These are phyloP conservation scores for Uromyces viciae-fabae DNA, from an alignment of 1,284 basidiomycete species.

Conservation along the genomic window DNA sequence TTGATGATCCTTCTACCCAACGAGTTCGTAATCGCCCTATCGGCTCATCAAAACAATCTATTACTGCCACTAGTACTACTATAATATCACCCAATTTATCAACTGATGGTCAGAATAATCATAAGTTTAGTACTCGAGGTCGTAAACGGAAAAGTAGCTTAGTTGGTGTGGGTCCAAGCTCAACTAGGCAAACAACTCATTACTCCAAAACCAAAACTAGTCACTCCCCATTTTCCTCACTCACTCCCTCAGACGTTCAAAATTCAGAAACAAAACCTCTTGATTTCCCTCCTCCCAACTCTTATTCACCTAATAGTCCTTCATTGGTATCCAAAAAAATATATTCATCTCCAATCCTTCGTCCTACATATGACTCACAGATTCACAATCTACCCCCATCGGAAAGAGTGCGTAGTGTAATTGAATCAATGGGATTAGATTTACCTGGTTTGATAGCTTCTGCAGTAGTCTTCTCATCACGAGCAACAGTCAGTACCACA, in stretches of 20 bases:
- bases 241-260: neutral
- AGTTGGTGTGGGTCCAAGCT: neutral
- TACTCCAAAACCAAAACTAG: neutral
- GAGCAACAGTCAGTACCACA: conserved; percentile 41
- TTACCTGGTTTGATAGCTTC: conserved; percentile 39
- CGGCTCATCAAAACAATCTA: neutral
- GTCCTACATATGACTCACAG: neutral
- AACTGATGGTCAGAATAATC: neutral
- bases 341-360: conserved; percentile 13
- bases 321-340: conserved; percentile 1
- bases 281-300: neutral
- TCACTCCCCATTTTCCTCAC: conserved; percentile 3
- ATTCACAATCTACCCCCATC: conserved; percentile 16
- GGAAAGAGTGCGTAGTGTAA: conserved; percentile 16
- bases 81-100: neutral
- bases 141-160: conserved; percentile 14
- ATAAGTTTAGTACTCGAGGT: neutral
- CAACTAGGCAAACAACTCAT: neutral
- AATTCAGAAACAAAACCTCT: neutral
- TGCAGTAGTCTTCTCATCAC: conserved; percentile 39
- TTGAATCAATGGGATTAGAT: conserved; percentile 26
- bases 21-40: neutral
- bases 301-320: neutral
- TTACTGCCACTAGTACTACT: neutral
- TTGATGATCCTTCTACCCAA: conserved; percentile 17